Percentiles rank a stretch among this genome's conserved stretches.
phyloP scores from a whole-genome alignment of 1,139 yeast genomes.

The Yamadazyma blattariae region DNA sequence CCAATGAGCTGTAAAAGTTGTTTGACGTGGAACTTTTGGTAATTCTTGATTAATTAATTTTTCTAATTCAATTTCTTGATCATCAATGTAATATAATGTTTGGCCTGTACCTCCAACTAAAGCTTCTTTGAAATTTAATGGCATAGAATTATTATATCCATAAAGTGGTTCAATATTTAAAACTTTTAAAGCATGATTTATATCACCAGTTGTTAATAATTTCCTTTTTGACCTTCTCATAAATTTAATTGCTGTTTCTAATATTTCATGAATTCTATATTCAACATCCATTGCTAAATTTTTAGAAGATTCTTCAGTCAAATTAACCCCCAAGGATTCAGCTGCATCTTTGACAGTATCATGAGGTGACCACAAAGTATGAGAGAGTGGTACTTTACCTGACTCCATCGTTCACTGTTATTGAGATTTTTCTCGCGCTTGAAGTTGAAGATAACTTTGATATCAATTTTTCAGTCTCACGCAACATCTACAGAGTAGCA shows the following conservation, averaged over 20 bases:
- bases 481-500: too few species aligned
- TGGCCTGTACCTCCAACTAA: constrained; percentile 87
- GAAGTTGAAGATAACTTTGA: too few species aligned
- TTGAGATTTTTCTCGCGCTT: background rate
- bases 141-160: constrained; percentile 65
- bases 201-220: constrained; percentile 75
- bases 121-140: constrained; percentile 75
- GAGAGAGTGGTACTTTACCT: constrained; percentile 59
- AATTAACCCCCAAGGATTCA: constrained; percentile 79
- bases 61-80: constrained; percentile 90
- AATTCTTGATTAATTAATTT: constrained; percentile 89
- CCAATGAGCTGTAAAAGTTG: constrained; percentile 97
- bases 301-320: constrained; percentile 91
- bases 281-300: constrained; percentile 98
- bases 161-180: constrained; percentile 86
- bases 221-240: constrained; percentile 93
- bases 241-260: constrained; percentile 93
- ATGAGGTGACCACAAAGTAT: constrained; percentile 95
- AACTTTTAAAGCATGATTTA: constrained; percentile 76
- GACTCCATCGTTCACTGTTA: constrained; percentile 29
- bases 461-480: too few species aligned
- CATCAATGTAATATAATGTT: constrained; percentile 87
- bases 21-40: constrained; percentile 91
- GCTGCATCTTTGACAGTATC: constrained; percentile 98
- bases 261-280: constrained; percentile 90